Conservation (phyloP, 495 filamentous ascomycete species). For the Alectoria sarmentosa region DNA sequence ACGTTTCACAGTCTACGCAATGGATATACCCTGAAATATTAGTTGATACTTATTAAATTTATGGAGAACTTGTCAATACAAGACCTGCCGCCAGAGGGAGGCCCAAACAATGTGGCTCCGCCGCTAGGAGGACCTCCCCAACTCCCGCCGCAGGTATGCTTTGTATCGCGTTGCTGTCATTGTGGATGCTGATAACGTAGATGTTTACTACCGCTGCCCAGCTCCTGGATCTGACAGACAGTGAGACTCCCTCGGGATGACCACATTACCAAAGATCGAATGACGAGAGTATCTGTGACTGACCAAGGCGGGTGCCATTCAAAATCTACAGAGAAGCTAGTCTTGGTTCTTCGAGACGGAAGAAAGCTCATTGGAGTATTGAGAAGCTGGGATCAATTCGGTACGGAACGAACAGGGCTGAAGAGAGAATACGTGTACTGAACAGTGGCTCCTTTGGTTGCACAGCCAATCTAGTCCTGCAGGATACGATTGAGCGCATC, state of each 20-base stretch:
- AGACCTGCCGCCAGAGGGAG: conserved; percentile 21
- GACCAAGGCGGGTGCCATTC: conserved; percentile 14
- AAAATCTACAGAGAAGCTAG: conserved; percentile 71
- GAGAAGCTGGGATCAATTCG: conserved; percentile 96
- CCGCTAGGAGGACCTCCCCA: conserved; percentile 38
- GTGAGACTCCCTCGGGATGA: conserved; percentile 46
- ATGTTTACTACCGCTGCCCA: conserved; percentile 99
- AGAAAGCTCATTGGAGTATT: conserved; percentile 88
- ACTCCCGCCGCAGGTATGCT: conserved; percentile 36
- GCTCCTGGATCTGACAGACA: conserved; percentile 90
- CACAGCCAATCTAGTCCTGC: conserved; percentile 86
- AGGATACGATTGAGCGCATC: conserved; percentile 81
- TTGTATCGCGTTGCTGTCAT: conserved; percentile 33
- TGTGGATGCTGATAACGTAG: conserved; percentile 54
- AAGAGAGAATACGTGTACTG: neutral
- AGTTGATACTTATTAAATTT: neutral
- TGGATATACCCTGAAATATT: conserved; percentile 9
- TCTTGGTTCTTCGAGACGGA: conserved; percentile 84
- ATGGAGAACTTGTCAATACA: conserved; percentile 28
- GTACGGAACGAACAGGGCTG: conserved; percentile 41
- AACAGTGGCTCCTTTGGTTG: neutral
- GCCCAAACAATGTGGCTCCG: conserved; percentile 24
- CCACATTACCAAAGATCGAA: neutral
- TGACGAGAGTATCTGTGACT: conserved; percentile 4
- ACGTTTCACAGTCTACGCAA: neutral